These are phyloP conservation scores for Plasmodium vinckei DNA, from an alignment of 169 alveolate genomes.

Conservation along the genomic window DNA sequence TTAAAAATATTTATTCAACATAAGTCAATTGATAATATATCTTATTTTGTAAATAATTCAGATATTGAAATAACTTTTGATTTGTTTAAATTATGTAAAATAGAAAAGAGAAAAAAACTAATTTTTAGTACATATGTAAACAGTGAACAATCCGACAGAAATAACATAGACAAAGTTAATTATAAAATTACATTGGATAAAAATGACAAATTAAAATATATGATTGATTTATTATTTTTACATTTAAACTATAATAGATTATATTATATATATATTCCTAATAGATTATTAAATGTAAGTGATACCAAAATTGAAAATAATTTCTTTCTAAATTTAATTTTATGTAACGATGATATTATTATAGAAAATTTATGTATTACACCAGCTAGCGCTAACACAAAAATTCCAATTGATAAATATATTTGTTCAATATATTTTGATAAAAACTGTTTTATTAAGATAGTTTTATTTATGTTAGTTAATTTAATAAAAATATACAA, in stretches of 20 bases:
- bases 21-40: slow-evolving; percentile 45
- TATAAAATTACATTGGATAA: slow-evolving; percentile 57
- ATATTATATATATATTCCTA: slow-evolving; percentile 55
- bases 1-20: slow-evolving; percentile 64
- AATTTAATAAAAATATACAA: slow-evolving; percentile 47
- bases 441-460: slow-evolving; percentile 33
- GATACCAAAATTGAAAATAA: slow-evolving; percentile 24
- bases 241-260: slow-evolving; percentile 69
- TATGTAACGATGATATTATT: slow-evolving; percentile 41
- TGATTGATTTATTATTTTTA: slow-evolving; percentile 58
- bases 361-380: slow-evolving; percentile 59
- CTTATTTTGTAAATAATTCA: slow-evolving; percentile 45
- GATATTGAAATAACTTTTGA: slow-evolving; percentile 34
- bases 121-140: slow-evolving; percentile 53
- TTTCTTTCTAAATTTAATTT: slow-evolving; percentile 36
- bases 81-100: slow-evolving; percentile 46
- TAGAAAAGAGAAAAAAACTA: slow-evolving; percentile 22
- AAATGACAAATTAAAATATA: slow-evolving; percentile 49
- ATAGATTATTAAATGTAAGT: slow-evolving; percentile 8
- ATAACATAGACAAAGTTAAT: slow-evolving; percentile 5
- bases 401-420: slow-evolving; percentile 1
- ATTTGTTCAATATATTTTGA: slow-evolving; percentile 44
- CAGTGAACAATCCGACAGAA: neutral
- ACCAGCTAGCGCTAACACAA: slow-evolving; percentile 20
- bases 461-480: slow-evolving; percentile 47